phyloP scores from a whole-genome alignment of 2,329 filamentous ascomycete species.

The Stachybotrys chlorohalonatus region DNA sequence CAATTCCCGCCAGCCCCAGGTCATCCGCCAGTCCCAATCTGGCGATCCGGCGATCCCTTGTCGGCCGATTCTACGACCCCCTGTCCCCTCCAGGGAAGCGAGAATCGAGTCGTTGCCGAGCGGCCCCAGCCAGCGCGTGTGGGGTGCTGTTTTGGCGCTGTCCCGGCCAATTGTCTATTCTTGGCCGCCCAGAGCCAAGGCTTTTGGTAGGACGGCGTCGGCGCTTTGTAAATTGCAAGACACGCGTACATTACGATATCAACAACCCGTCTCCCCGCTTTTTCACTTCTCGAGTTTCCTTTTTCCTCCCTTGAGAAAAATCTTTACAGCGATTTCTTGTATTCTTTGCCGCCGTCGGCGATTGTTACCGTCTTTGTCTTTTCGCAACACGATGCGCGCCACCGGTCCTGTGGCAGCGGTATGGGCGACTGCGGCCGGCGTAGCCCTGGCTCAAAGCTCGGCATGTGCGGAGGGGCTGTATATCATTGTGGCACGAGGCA shows the following conservation, averaged over 20 bases:
- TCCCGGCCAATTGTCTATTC: neutral
- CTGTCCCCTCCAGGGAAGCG: too few species aligned
- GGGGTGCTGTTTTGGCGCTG: too few species aligned
- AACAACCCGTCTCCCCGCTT: neutral
- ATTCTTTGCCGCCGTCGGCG: too few species aligned
- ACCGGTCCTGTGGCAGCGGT: slow-evolving; percentile 3
- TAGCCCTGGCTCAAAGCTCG: slow-evolving; percentile 9
- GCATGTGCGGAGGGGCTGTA: slow-evolving; percentile 26
- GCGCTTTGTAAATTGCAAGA: neutral
- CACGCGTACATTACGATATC: neutral
- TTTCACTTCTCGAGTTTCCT: neutral
- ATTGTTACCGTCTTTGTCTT: neutral
- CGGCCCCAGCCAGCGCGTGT: too few species aligned
- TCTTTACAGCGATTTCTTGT: neutral
- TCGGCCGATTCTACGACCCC: neutral
- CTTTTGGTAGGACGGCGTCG: neutral
- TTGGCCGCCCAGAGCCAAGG: neutral
- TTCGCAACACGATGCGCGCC: neutral
- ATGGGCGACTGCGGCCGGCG: slow-evolving; percentile 14
- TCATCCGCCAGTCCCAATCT: too few species aligned
- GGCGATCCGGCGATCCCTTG: neutral
- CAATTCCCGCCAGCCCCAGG: too few species aligned
- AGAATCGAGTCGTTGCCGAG: neutral
- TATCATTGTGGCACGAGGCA: slow-evolving; percentile 30
- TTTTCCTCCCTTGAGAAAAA: neutral